Percentiles rank a stretch among this genome's conserved stretches.
Conservation (phyloP, 495 filamentous ascomycete genomes). For the Lasiosphaeria miniovina region DNA sequence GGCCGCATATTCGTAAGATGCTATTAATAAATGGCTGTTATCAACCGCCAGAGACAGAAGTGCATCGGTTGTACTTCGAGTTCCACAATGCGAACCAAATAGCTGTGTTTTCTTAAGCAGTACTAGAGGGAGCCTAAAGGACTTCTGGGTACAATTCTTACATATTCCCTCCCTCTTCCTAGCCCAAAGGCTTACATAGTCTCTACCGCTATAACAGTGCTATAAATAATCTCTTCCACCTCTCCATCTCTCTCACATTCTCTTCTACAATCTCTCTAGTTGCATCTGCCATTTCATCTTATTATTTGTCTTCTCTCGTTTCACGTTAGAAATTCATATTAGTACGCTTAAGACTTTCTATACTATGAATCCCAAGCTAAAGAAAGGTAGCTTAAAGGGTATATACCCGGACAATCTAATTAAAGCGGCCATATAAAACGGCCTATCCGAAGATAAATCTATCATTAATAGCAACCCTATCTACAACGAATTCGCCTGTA, state of each 20-base stretch:
- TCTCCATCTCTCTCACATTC: slow-evolving; percentile 1
- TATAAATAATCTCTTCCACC: neutral
- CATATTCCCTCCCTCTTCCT: neutral
- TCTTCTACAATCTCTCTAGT: slow-evolving; percentile 4
- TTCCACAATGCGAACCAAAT: neutral
- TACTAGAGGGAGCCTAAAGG: neutral
- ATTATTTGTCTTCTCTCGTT: neutral
- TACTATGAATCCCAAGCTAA: slow-evolving; percentile 5
- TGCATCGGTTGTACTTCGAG: neutral
- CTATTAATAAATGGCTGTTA: neutral
- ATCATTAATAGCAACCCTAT: slow-evolving; percentile 3
- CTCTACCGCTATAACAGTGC: neutral
- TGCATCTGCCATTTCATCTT: neutral
- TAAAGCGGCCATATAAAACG: slow-evolving; percentile 1
- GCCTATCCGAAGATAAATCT: slow-evolving; percentile 6
- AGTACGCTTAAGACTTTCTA: slow-evolving; percentile 2
- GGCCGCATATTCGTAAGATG: neutral
- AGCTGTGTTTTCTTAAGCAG: neutral
- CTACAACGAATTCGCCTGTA: slow-evolving; percentile 1
- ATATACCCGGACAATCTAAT: slow-evolving; percentile 1
- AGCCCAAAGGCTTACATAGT: neutral
- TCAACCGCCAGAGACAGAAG: neutral
- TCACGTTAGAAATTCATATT: neutral
- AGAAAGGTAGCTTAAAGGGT: slow-evolving; percentile 5
- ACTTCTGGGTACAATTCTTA: neutral